Base-by-base conservation (phyloP, 345 rosid species). In the Boechera divaricarpa region DNA sequence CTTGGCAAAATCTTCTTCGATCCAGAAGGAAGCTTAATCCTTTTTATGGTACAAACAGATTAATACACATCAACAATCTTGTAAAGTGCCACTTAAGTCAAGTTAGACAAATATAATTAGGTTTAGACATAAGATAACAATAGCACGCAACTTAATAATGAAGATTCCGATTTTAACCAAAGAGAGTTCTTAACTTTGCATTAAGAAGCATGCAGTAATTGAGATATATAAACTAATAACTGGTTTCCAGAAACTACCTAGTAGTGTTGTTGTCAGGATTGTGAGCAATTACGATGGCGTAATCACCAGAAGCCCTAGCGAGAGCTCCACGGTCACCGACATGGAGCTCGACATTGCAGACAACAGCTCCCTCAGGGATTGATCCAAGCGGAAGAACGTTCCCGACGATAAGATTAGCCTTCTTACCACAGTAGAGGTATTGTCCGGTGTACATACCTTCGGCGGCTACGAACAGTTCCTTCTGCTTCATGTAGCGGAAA, bases 1-100 rank as follows among this genome's bases (percentile, higher is more conserved):
- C 93, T 87, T 5, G 83, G 86, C 16, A 87, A 51, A 36, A 87
- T 70, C 80, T 88, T 87, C 84, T 87, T 88, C 4, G 89, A 26
- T 7, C 93, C 90, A 33, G 91, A 89, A 61, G 93, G 93, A 39
- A 89, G 87, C 84, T 89, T 87, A 54, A 89, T 32, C 82, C 93
- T 87, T 53, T 33, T 18, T 15, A 41, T n/a, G 28, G 54, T 58
- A 32, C 3, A 56, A 33, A 33, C 2, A 1, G 13, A 66, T 31
- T 21, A 58, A 45, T 7, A 33, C 26, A 58, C 15, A 21, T 70
- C 28, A 21, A 41, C 48, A 49, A 12, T 56, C 39, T 32, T 57
- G 63, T 57, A 15, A 58, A 58, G 12, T 58, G 63, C 42, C 12
- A 33, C 12, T 57, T 41, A 58, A 45, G 52, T 47, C 32, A 48